phyloP scores from a whole-genome alignment of 768 basidiomycete species.

The Russula olivacea region DNA sequence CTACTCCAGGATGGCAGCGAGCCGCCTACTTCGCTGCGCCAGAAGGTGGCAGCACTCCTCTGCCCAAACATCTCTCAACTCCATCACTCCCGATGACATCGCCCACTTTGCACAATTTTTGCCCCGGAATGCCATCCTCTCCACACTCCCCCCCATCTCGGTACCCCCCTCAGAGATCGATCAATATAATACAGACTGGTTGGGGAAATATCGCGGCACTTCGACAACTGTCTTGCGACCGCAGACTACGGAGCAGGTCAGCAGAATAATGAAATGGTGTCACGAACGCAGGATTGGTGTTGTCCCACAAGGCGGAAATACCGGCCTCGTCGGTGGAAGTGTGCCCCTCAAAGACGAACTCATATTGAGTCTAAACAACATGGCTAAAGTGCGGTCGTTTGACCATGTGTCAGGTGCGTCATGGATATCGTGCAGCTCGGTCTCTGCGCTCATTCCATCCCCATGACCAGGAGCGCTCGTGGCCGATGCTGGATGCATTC shows the following conservation, averaged over 20 bases:
- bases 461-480: slow-evolving; percentile 67
- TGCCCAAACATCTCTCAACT: slow-evolving; percentile 26
- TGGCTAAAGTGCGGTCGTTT: slow-evolving; percentile 77
- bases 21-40: slow-evolving; percentile 3
- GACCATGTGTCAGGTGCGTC: slow-evolving; percentile 72
- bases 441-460: not conserved
- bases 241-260: slow-evolving; percentile 81
- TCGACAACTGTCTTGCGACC: slow-evolving; percentile 86
- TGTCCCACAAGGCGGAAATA: slow-evolving; percentile 98
- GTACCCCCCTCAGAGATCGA: slow-evolving; percentile 58
- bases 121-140: slow-evolving; percentile 55
- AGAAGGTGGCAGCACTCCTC: slow-evolving; percentile 27
- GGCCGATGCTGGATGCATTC: slow-evolving; percentile 90
- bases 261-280: slow-evolving; percentile 83
- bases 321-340: slow-evolving; percentile 93
- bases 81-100: slow-evolving; percentile 54
- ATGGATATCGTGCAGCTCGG: slow-evolving; percentile 10
- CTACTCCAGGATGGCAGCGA: slow-evolving; percentile 5
- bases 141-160: slow-evolving; percentile 51
- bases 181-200: slow-evolving; percentile 88
- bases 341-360: slow-evolving; percentile 86
- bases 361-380: slow-evolving; percentile 74
- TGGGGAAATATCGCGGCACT: slow-evolving; percentile 87
- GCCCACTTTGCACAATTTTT: slow-evolving; percentile 64
- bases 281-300: slow-evolving; percentile 75